Evolutionary conservation across 2,329 filamentous ascomycete species (phyloP).

Genomic region (Phyllosticta paracitricarpa): DNA sequence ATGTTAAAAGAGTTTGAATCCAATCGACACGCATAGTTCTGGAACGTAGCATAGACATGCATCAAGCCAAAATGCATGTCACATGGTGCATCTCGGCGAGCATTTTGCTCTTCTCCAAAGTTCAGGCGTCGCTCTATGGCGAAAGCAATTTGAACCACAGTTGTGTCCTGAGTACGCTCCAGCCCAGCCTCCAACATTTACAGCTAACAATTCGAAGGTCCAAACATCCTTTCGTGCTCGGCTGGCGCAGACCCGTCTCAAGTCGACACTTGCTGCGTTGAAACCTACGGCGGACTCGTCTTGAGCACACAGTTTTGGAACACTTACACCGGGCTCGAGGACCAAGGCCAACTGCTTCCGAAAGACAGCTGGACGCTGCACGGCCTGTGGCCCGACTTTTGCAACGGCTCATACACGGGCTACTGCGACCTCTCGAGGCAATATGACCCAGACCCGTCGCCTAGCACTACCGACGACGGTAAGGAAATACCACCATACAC

Average conservation of each 20-base stretch:
- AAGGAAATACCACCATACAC: conserved; percentile 47
- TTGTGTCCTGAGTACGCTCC: conserved; percentile 37
- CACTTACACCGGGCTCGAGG: conserved; percentile 52
- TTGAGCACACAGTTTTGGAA: conserved; percentile 56
- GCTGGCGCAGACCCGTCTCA: conserved; percentile 18
- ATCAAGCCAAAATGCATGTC: not conserved
- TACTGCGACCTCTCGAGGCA: conserved; percentile 58
- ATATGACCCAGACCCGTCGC: conserved; percentile 51
- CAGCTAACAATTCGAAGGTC: not conserved
- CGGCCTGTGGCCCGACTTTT: conserved; percentile 48
- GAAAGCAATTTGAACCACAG: conserved; percentile 47
- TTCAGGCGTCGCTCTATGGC: conserved; percentile 34
- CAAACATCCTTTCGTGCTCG: conserved; percentile 22
- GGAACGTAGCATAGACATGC: not conserved
- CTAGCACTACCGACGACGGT: conserved; percentile 52
- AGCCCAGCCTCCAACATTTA: conserved; percentile 13
- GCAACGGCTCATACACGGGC: conserved; percentile 51
- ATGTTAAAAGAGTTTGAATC: not conserved
- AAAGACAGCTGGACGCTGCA: conserved; percentile 49
- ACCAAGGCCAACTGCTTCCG: conserved; percentile 48
- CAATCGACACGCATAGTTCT: not conserved
- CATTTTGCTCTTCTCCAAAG: conserved; percentile 12
- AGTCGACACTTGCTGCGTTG: conserved; percentile 54
- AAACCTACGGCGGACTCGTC: conserved; percentile 55
- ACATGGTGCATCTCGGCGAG: not conserved